phyloP scores from a whole-genome alignment of 768 basidiomycete genomes.

The Favolaschia claudopus region DNA sequence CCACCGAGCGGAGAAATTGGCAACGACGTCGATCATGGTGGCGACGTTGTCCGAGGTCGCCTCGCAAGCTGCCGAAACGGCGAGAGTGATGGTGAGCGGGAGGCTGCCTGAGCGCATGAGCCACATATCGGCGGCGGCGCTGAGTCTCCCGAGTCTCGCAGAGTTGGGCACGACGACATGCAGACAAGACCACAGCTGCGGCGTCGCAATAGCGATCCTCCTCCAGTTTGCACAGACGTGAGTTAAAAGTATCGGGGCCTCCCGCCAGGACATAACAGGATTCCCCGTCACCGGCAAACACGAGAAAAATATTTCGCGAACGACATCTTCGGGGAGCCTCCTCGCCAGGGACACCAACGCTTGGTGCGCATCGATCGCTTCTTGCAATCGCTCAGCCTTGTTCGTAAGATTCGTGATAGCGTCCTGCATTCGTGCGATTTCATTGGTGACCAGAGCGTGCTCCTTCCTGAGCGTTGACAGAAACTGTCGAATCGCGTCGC shows the following conservation, averaged over 20 bases:
- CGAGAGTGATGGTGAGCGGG: slow-evolving; percentile 11
- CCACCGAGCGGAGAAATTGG: slow-evolving; percentile 3
- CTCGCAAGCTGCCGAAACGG: slow-evolving; percentile 7
- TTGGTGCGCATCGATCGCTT: slow-evolving; percentile 7
- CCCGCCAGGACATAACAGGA: slow-evolving; percentile 7
- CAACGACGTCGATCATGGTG: slow-evolving; percentile 13
- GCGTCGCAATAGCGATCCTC: slow-evolving; percentile 9
- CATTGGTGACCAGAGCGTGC: neutral
- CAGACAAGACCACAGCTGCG: slow-evolving; percentile 10
- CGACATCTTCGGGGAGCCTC: slow-evolving; percentile 9
- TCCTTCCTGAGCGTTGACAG: slow-evolving; percentile 8
- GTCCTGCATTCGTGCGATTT: slow-evolving; percentile 3
- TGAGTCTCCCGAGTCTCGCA: neutral
- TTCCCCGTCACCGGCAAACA: slow-evolving; percentile 1
- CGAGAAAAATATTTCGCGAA: slow-evolving; percentile 7
- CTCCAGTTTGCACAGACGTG: slow-evolving; percentile 14
- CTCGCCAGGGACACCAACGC: slow-evolving; percentile 10
- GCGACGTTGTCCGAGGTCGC: slow-evolving; percentile 2
- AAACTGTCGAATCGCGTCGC: slow-evolving; percentile 12
- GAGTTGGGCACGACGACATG: slow-evolving; percentile 14
- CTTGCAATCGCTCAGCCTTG: neutral
- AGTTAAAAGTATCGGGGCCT: slow-evolving; percentile 12
- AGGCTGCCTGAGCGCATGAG: slow-evolving; percentile 8
- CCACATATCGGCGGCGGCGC: neutral
- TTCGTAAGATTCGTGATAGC: neutral